Conservation (phyloP, 2,329 filamentous ascomycete species). For the Penicillium crustosum region DNA sequence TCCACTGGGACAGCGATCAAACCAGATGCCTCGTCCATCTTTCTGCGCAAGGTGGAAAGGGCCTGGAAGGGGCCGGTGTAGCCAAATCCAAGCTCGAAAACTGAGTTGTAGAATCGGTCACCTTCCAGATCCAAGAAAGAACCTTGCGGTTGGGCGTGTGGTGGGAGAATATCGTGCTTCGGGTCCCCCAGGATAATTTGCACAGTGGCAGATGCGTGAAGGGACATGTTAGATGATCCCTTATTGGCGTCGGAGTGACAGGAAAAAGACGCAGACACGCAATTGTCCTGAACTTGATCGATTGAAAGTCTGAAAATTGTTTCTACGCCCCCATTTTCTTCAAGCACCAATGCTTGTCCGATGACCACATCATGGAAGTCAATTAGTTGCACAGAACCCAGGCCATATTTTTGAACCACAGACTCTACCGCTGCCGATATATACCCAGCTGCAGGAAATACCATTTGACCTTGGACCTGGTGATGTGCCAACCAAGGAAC, state of each 20-base stretch:
- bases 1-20: slow-evolving; percentile 15
- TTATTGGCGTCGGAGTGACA: slow-evolving; percentile 24
- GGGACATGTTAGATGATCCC: slow-evolving; percentile 15
- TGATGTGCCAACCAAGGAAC: slow-evolving; percentile 38
- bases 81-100: slow-evolving; percentile 27
- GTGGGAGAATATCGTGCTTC: slow-evolving; percentile 11
- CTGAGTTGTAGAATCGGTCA: slow-evolving; percentile 28
- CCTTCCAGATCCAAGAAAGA: slow-evolving; percentile 19
- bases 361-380: slow-evolving; percentile 27
- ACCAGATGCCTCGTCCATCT: slow-evolving; percentile 23
- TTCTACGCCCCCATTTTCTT: slow-evolving; percentile 24
- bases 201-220: slow-evolving; percentile 18
- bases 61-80: slow-evolving; percentile 28
- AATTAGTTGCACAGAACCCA: slow-evolving; percentile 21
- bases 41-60: slow-evolving; percentile 17
- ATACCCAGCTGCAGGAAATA: slow-evolving; percentile 35
- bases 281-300: not conserved
- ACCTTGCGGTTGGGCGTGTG: not conserved
- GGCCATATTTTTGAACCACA: slow-evolving; percentile 12
- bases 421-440: slow-evolving; percentile 31
- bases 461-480: slow-evolving; percentile 32
- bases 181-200: slow-evolving; percentile 12
- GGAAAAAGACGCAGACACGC: slow-evolving; percentile 14
- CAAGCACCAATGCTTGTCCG: slow-evolving; percentile 28
- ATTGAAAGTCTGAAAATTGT: slow-evolving; percentile 23